phyloP scores from a whole-genome alignment of 2,329 filamentous ascomycete species.

The Hymenoscyphus infarciens region DNA sequence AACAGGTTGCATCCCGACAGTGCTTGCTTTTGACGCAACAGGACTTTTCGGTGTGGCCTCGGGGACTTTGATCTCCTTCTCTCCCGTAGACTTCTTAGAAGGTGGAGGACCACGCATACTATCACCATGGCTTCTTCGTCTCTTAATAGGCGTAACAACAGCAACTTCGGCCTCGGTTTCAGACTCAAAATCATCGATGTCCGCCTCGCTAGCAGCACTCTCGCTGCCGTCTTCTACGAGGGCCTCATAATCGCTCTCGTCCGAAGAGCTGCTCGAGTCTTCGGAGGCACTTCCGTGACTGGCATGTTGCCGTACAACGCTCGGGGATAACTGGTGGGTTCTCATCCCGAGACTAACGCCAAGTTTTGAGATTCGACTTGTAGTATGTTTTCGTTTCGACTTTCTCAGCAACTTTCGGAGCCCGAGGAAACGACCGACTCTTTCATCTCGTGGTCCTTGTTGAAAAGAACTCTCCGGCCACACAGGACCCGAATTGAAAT shows the following conservation, averaged over 20 bases:
- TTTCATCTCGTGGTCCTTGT: conserved; percentile 45
- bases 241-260: conserved; percentile 42
- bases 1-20: neutral
- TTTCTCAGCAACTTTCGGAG: conserved; percentile 60
- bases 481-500: conserved; percentile 40
- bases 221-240: conserved; percentile 37
- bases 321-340: conserved; percentile 62
- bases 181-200: conserved; percentile 38
- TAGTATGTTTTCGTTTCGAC: conserved; percentile 41
- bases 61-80: conserved; percentile 29
- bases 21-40: conserved; percentile 3
- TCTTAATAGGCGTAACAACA: conserved; percentile 14
- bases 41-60: conserved; percentile 17
- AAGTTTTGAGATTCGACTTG: conserved; percentile 42
- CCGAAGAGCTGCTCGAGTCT: conserved; percentile 38
- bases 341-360: conserved; percentile 70
- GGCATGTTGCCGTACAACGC: conserved; percentile 34
- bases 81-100: conserved; percentile 34
- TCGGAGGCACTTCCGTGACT: conserved; percentile 46
- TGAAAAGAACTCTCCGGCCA: conserved; percentile 54
- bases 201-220: conserved; percentile 42
- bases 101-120: conserved; percentile 34
- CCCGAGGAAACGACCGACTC: conserved; percentile 48
- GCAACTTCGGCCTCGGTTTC: conserved; percentile 21
- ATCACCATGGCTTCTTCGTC: conserved; percentile 44